phyloP scores from a whole-genome alignment of 108 stramenopile genomes.

The Mediolabrus comicus region DNA sequence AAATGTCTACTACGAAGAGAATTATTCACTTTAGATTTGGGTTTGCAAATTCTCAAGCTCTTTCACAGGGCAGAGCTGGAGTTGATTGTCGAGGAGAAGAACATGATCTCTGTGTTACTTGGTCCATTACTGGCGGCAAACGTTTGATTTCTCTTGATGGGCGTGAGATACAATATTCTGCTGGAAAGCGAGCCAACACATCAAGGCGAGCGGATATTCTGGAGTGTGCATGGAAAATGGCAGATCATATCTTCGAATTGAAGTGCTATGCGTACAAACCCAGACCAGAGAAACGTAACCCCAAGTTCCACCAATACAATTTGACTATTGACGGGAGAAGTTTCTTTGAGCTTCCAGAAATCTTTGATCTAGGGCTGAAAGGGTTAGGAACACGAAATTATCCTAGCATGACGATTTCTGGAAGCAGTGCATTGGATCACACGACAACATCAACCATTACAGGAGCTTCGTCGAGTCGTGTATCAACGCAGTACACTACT shows the following conservation, averaged over 20 bases:
- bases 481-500: background rate
- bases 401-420: background rate
- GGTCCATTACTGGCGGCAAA: conserved; percentile 80
- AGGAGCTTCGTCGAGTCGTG: background rate
- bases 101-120: conserved; percentile 78
- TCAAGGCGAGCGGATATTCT: conserved; percentile 47
- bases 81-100: conserved; percentile 80
- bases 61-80: conserved; percentile 52
- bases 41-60: conserved; percentile 60
- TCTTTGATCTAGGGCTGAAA: conserved; percentile 72
- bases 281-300: conserved; percentile 30
- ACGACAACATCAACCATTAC: background rate
- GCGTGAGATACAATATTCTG: conserved; percentile 65
- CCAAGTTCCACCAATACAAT: conserved; percentile 58
- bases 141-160: conserved; percentile 64
- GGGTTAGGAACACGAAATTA: conserved; percentile 8
- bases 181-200: conserved; percentile 41
- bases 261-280: conserved; percentile 63
- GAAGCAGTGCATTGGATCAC: background rate
- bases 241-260: conserved; percentile 48
- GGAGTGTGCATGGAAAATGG: conserved; percentile 60
- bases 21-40: conserved; percentile 81
- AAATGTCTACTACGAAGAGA: conserved; percentile 69
- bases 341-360: conserved; percentile 75
- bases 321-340: conserved; percentile 69